phyloP scores from a whole-genome alignment of 768 basidiomycete species.

The Russula ochroleuca region DNA sequence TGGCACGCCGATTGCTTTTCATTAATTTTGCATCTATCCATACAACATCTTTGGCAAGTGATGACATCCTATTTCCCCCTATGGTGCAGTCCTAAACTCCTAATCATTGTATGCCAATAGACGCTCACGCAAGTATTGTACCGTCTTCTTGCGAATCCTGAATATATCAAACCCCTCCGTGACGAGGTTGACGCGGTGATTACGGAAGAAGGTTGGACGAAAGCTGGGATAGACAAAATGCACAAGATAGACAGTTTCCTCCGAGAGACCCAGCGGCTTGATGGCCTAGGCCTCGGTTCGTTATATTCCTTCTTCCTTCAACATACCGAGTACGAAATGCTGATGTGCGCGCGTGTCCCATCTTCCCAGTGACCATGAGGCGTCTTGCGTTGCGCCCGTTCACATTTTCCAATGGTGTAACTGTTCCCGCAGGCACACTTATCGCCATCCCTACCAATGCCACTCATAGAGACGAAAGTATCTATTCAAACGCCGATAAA shows the following conservation, averaged over 20 bases:
- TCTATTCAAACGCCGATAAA: slow-evolving; percentile 40
- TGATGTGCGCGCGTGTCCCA: background rate
- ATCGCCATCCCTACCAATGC: slow-evolving; percentile 34
- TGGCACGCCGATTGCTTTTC: slow-evolving; percentile 22
- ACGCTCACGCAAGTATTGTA: slow-evolving; percentile 23
- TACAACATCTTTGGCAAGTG: too few relatives aligned
- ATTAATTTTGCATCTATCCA: too few relatives aligned
- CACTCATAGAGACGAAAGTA: slow-evolving; percentile 39
- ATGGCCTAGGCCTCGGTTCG: slow-evolving; percentile 16
- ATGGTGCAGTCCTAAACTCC: too few relatives aligned
- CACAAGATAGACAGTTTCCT: slow-evolving; percentile 38
- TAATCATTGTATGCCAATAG: background rate
- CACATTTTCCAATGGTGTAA: slow-evolving; percentile 37
- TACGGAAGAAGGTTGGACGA: slow-evolving; percentile 15
- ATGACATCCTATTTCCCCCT: too few relatives aligned
- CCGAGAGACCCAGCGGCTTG: slow-evolving; percentile 32
- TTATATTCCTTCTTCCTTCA: background rate
- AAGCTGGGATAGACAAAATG: slow-evolving; percentile 25
- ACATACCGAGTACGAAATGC: too few relatives aligned
- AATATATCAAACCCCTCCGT: slow-evolving; percentile 29
- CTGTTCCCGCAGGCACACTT: slow-evolving; percentile 39
- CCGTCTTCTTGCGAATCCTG: slow-evolving; percentile 28
- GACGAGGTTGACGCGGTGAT: slow-evolving; percentile 28
- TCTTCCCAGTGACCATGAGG: slow-evolving; percentile 23
- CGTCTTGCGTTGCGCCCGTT: slow-evolving; percentile 31